These are phyloP conservation scores for Esteya vermicola DNA, from an alignment of 2,329 filamentous ascomycete species.

Conservation along the genomic window DNA sequence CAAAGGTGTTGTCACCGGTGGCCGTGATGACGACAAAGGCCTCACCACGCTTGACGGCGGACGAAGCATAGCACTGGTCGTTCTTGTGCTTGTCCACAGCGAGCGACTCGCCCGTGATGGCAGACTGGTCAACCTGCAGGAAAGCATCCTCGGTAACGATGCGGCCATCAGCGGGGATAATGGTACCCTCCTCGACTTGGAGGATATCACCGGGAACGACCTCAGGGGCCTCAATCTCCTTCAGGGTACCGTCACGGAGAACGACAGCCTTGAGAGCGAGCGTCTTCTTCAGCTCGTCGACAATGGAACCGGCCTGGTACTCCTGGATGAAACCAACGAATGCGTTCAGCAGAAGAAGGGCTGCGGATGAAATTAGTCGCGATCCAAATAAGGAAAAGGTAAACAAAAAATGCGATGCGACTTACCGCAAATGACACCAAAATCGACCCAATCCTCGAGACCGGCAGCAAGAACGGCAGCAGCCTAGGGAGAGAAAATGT, in stretches of 20 bases:
- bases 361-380: conserved; percentile 1
- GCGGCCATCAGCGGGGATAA: conserved; percentile 77
- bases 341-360: conserved; percentile 68
- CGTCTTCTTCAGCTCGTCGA: conserved; percentile 74
- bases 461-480: conserved; percentile 70
- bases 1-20: conserved; percentile 81
- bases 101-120: conserved; percentile 83
- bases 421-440: conserved; percentile 69
- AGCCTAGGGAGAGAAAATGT: conserved; percentile 26
- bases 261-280: conserved; percentile 74
- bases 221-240: conserved; percentile 69
- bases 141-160: conserved; percentile 74
- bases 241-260: conserved; percentile 63
- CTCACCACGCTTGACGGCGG: conserved; percentile 80
- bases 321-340: conserved; percentile 79
- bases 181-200: conserved; percentile 82
- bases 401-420: neutral
- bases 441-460: conserved; percentile 83
- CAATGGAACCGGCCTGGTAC: conserved; percentile 78
- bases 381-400: too few relatives aligned
- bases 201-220: conserved; percentile 85
- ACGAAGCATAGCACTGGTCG: conserved; percentile 74
- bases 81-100: conserved; percentile 78
- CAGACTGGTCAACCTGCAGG: conserved; percentile 82
- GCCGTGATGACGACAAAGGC: conserved; percentile 70